Percentiles rank a stretch among this genome's conserved stretches.
Evolutionary conservation across 352 stramenopile species (phyloP).

Genomic region (Globisporangium sylvaticum): DNA sequence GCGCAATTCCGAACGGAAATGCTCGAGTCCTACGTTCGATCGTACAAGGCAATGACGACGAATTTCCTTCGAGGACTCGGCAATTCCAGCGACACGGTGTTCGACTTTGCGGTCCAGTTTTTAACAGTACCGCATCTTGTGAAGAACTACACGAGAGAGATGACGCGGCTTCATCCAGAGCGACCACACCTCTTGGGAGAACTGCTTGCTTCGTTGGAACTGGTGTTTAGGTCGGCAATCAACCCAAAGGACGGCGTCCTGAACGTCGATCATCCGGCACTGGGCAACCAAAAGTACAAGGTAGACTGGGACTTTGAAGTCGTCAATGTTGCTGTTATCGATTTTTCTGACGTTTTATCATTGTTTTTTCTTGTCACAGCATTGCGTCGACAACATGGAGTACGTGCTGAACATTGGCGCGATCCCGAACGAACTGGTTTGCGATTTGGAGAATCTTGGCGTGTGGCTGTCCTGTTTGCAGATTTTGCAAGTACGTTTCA

Average conservation of each 20-base stretch:
- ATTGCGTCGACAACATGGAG: conserved; percentile 85
- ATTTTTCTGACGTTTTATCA: conserved; percentile 2
- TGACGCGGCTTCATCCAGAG: conserved; percentile 39
- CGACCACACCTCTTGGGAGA: conserved; percentile 63
- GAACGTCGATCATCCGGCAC: conserved; percentile 70
- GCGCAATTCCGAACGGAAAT: conserved; percentile 68
- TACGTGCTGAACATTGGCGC: conserved; percentile 81
- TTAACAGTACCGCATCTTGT: conserved; percentile 80
- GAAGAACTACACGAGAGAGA: conserved; percentile 67
- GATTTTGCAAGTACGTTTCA: conserved; percentile 50
- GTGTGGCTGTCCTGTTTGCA: conserved; percentile 71
- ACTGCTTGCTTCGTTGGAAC: conserved; percentile 55
- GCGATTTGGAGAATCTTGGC: conserved; percentile 56
- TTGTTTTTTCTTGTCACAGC: conserved; percentile 29
- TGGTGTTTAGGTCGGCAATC: conserved; percentile 56
- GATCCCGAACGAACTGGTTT: conserved; percentile 76
- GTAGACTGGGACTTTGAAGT: conserved; percentile 21
- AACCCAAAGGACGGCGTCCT: conserved; percentile 34
- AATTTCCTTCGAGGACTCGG: conserved; percentile 79
- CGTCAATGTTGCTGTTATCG: background rate
- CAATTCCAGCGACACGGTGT: conserved; percentile 83
- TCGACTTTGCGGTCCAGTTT: conserved; percentile 87
- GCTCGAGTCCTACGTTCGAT: conserved; percentile 69
- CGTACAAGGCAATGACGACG: conserved; percentile 66
- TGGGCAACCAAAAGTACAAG: conserved; percentile 88